Evolutionary conservation across 768 basidiomycete genomes (phyloP), one percentile per base, ranked within the genome.

Genomic region (Hortiboletus flavorubellus): DNA sequence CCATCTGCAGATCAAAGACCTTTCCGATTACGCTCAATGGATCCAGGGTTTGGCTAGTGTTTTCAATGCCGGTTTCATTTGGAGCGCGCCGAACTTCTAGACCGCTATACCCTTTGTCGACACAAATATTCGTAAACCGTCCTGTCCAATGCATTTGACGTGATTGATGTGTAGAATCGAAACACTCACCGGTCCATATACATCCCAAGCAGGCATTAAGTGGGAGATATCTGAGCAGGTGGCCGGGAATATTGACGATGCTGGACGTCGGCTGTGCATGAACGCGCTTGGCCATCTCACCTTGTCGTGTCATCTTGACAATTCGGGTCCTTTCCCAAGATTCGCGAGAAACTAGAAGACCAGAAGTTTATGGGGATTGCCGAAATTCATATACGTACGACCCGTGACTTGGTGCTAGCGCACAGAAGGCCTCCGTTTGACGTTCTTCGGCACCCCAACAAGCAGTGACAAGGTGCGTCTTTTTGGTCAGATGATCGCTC

Each of bases 1-100:
- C 35, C 40, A 53, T 49, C 42, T 55, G 56, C 45, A 64, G 64
- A 67, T 65, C 44, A 48, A 29, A 33, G 40, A 46, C 58, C 46
- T 56, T 41, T 54, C 49, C 46, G 40, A 41, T 43, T 23, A 41
- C 33, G 18, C 40, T 51, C 38, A 14, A 14, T 34, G 49, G 44
- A 56, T 45, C 37, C 51, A 51, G 16, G 51, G 52, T 47, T 47
- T 46, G 10, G 37, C 31, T 46, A 26, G 38, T 26, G 21, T 7
- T 29, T 40, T 34, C 43, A 40, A 21, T 29, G 38, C 49, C 43
- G 38, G 21, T 15, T 54, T 52, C 55, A 53, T 54, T 38, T 48
- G 18, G 40, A 33, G 21, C 31, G 21, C 45, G 30, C 38, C 29
- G 21, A 50, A 50, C 41, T 41, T 54, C 45, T 34, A 21, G 50